Percentiles rank a stretch among this genome's conserved stretches.
Conservation (phyloP, 192 early-diverging fungal genomes). For the Oehlia diaphana region DNA sequence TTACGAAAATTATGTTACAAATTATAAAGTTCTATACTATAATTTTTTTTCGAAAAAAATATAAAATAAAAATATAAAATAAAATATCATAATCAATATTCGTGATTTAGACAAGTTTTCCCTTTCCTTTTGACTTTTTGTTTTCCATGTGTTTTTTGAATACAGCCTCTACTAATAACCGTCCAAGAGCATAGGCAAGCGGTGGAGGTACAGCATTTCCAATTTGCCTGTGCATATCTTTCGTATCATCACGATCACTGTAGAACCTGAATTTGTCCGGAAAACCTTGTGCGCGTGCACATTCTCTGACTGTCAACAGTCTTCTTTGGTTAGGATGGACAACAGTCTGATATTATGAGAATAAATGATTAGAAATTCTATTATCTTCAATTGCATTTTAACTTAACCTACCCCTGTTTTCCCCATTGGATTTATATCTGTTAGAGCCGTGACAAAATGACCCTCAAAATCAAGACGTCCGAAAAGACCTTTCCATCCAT, state of each 20-base stretch:
- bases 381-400: not conserved
- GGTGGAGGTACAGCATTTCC: slow-evolving; percentile 74
- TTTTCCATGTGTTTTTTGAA: slow-evolving; percentile 33
- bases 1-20: no score
- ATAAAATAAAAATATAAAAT: no score
- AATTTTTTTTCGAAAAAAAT: no score
- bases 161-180: slow-evolving; percentile 51
- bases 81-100: not conserved
- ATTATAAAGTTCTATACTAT: no score
- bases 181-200: slow-evolving; percentile 59
- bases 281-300: slow-evolving; percentile 71
- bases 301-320: slow-evolving; percentile 60
- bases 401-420: slow-evolving; percentile 49
- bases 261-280: slow-evolving; percentile 62
- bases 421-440: slow-evolving; percentile 61
- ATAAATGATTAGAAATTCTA: not conserved
- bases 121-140: not conserved
- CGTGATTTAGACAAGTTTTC: not conserved
- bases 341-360: slow-evolving; percentile 42
- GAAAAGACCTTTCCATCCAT: slow-evolving; percentile 65
- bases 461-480: slow-evolving; percentile 63
- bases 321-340: slow-evolving; percentile 64
- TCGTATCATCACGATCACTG: slow-evolving; percentile 36
- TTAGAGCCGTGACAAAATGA: slow-evolving; percentile 58
- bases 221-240: slow-evolving; percentile 61